Conservation (phyloP, 164 flowering plant genomes). For the Liriodendron chinense region DNA sequence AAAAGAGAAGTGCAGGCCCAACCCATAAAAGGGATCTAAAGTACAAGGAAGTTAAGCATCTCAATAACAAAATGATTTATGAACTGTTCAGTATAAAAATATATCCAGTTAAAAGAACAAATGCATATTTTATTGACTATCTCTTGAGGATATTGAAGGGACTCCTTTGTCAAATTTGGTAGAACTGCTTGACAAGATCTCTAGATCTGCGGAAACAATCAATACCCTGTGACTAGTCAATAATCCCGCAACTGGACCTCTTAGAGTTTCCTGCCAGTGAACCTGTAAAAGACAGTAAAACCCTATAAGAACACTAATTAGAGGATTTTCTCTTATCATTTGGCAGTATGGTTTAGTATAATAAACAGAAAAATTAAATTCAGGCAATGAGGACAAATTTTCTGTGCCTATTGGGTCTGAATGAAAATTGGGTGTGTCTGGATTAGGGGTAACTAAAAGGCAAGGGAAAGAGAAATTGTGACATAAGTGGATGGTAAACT, state of each 20-base stretch:
- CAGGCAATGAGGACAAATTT: not conserved
- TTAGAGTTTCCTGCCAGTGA: constrained; percentile 96
- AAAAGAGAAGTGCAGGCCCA: constrained; percentile 97
- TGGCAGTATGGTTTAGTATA: not conserved
- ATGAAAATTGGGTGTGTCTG: not conserved
- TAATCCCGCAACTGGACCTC: constrained; percentile 94
- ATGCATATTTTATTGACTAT: not conserved
- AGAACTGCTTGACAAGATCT: constrained; percentile 69
- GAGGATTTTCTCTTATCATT: not conserved
- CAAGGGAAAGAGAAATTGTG: too few species aligned
- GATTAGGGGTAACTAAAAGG: too few species aligned
- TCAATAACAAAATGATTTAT: constrained; percentile 4
- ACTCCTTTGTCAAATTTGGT: constrained; percentile 82
- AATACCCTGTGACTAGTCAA: constrained; percentile 86
- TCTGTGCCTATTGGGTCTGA: not conserved
- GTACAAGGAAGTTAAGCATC: constrained; percentile 59
- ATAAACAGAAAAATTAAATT: not conserved
- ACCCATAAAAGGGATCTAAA: constrained; percentile 97
- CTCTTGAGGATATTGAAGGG: constrained; percentile 94
- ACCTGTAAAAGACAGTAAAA: constrained; percentile 48
- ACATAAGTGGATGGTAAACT: too few species aligned
- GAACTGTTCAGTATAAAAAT: constrained; percentile 1
- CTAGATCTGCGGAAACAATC: constrained; percentile 83
- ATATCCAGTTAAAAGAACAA: not conserved
- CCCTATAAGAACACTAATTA: not conserved